A percentile compares a stretch with the other conserved stretches of the same genome.
Conservation (phyloP, 257 asterid species). For the Cinchona pubescens region DNA sequence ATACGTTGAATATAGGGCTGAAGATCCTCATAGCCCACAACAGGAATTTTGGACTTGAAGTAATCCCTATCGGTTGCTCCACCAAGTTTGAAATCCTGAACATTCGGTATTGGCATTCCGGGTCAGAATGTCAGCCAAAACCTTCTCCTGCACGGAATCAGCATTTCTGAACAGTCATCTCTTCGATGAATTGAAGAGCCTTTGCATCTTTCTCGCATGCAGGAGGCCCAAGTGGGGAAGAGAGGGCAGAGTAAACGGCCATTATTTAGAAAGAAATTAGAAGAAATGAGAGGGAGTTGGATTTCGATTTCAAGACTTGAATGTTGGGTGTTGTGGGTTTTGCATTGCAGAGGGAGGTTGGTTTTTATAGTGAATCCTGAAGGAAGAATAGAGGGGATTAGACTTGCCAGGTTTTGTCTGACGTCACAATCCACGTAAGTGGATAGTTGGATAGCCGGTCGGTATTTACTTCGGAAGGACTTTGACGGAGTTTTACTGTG, state of each 20-base stretch:
- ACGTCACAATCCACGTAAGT: slow-evolving; percentile 21
- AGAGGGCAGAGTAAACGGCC: slow-evolving; percentile 39
- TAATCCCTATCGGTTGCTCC: slow-evolving; percentile 61
- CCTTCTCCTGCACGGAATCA: slow-evolving; percentile 52
- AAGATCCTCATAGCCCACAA: slow-evolving; percentile 66
- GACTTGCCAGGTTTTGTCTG: neutral
- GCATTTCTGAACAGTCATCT: slow-evolving; percentile 49
- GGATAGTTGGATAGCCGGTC: slow-evolving; percentile 1
- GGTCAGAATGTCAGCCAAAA: slow-evolving; percentile 52
- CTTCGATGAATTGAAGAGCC: slow-evolving; percentile 63
- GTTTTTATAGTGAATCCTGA: slow-evolving; percentile 19
- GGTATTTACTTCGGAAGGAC: slow-evolving; percentile 16
- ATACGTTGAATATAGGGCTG: slow-evolving; percentile 69
- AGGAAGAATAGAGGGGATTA: neutral
- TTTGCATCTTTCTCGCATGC: slow-evolving; percentile 49
- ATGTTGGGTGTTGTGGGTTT: slow-evolving; percentile 7
- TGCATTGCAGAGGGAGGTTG: neutral
- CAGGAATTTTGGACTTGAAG: slow-evolving; percentile 68
- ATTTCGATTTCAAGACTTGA: neutral
- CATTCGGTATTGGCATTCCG: slow-evolving; percentile 65
- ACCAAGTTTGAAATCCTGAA: slow-evolving; percentile 35
- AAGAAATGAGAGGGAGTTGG: neutral
- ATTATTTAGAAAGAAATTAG: slow-evolving; percentile 19
- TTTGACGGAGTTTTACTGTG: slow-evolving; percentile 23
- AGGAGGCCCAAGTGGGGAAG: slow-evolving; percentile 36